Conservation (phyloP, 495 filamentous ascomycete species). For the Parathielavia appendiculata region DNA sequence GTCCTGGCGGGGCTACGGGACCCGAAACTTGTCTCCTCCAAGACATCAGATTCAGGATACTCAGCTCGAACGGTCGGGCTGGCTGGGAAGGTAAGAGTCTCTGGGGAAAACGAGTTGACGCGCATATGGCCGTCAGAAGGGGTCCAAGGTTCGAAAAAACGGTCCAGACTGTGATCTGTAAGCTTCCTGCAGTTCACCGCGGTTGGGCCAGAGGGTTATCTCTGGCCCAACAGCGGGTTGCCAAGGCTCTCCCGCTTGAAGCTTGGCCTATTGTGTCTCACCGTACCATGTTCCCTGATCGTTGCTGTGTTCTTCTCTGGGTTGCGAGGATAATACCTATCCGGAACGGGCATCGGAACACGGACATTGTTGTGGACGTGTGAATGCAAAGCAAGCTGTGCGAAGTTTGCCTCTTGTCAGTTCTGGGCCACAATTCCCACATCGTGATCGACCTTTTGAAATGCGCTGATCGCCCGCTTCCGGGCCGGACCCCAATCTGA, state of each 20-base stretch:
- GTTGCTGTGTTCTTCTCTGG: not conserved
- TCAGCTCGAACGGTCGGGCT: not conserved
- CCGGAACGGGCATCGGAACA: conserved; percentile 3
- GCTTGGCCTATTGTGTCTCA: conserved; percentile 32
- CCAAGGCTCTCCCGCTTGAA: conserved; percentile 25
- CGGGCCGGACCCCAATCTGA: not conserved
- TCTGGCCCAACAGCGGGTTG: conserved; percentile 15
- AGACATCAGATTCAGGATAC: not conserved
- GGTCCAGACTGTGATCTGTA: too few species aligned
- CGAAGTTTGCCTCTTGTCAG: not conserved
- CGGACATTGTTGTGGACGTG: not conserved
- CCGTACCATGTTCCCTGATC: not conserved
- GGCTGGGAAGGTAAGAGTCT: not conserved
- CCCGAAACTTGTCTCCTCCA: conserved; percentile 4
- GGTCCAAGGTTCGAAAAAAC: too few species aligned
- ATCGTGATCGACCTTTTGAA: not conserved
- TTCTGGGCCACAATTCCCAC: not conserved
- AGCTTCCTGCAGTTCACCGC: too few species aligned
- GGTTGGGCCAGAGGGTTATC: too few species aligned
- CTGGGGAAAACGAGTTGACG: too few species aligned
- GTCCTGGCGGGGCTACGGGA: conserved; percentile 13
- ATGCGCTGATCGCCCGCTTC: conserved; percentile 1
- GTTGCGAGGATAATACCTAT: too few species aligned
- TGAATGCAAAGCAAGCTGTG: not conserved
- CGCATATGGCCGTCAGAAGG: too few species aligned